Percentiles rank a stretch among this genome's conserved stretches.
Evolutionary conservation across 2,329 filamentous ascomycete genomes (phyloP).

Genomic region (Bertia moriformis): DNA sequence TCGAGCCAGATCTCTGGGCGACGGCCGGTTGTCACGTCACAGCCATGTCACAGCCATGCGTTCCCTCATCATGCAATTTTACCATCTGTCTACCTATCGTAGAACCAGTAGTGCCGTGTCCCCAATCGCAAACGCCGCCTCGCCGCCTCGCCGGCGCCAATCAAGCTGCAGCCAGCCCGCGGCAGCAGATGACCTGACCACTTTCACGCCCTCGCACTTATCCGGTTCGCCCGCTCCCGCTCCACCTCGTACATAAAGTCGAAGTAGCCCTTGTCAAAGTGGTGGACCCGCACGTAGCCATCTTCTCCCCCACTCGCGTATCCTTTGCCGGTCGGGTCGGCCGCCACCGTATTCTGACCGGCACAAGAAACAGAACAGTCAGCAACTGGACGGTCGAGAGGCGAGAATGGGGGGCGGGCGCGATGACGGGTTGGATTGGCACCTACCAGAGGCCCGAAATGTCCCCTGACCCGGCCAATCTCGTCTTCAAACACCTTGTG

Average conservation of each 20-base stretch:
- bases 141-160: too few species aligned
- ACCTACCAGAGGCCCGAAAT: constrained; percentile 72
- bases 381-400: constrained; percentile 2
- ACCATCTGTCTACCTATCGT: too few species aligned
- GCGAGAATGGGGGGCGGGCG: constrained; percentile 2
- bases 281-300: constrained; percentile 93
- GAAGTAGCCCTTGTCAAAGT: constrained; percentile 97
- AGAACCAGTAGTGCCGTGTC: too few species aligned
- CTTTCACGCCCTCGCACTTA: constrained; percentile 6
- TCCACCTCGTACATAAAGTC: constrained; percentile 99
- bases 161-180: too few species aligned
- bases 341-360: constrained; percentile 74
- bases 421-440: background rate
- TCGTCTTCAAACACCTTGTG: constrained; percentile 99
- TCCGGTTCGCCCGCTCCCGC: constrained; percentile 52
- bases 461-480: constrained; percentile 88
- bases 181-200: too few species aligned
- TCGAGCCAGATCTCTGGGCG: too few species aligned
- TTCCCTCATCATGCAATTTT: too few species aligned
- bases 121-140: too few species aligned
- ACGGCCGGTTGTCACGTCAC: too few species aligned
- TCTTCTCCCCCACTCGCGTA: constrained; percentile 96
- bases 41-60: too few species aligned
- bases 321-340: constrained; percentile 76
- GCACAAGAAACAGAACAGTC: too few species aligned